Conservation (phyloP, 176 grass and related monocot genomes). For the Chrysopogon serrulatus region DNA sequence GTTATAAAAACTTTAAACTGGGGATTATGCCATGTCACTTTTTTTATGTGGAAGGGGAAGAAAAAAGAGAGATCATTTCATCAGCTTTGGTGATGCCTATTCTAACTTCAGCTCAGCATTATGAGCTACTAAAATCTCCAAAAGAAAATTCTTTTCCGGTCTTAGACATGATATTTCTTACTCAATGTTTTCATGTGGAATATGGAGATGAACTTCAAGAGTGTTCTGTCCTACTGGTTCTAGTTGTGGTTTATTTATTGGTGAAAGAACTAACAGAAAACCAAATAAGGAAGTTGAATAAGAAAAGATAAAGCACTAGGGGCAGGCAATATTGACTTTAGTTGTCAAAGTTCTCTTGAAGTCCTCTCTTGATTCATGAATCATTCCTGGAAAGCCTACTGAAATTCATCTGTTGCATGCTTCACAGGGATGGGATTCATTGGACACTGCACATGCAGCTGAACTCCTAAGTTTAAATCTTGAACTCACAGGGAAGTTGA, state of each 20-base stretch:
- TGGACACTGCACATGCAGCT: constrained; percentile 56
- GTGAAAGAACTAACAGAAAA: neutral
- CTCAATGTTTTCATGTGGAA: neutral
- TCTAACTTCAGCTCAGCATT: neutral
- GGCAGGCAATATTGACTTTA: neutral
- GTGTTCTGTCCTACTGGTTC: neutral
- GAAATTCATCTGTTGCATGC: constrained; percentile 11
- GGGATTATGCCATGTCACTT: neutral
- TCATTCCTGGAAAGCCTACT: neutral
- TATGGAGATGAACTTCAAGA: neutral
- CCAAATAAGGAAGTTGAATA: neutral
- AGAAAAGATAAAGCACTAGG: neutral
- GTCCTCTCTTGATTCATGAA: neutral
- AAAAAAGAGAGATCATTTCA: neutral
- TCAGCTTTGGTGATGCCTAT: neutral
- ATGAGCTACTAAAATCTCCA: neutral
- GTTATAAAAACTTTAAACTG: neutral
- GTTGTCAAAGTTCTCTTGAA: constrained; percentile 1
- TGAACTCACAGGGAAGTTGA: constrained; percentile 48
- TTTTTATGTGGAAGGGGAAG: neutral
- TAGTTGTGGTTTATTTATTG: constrained; percentile 3
- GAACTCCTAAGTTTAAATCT: constrained; percentile 65
- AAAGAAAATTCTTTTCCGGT: neutral
- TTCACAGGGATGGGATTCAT: constrained; percentile 85
- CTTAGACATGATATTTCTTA: neutral